phyloP scores from a whole-genome alignment of 805 yeast genomes.

The Tetrapisispora phaffii region DNA sequence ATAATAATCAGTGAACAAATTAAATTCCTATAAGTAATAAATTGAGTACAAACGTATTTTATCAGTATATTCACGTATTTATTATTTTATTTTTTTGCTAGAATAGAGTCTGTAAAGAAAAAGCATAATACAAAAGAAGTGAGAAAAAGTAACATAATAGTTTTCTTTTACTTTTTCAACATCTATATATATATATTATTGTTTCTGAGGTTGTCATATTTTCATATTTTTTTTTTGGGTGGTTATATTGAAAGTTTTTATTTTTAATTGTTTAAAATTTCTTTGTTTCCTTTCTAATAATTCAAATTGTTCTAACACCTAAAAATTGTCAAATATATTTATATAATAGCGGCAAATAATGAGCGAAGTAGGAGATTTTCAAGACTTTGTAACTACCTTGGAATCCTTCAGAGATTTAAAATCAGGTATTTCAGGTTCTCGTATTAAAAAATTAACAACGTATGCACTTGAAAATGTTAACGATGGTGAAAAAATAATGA shows the following conservation, averaged over 20 bases:
- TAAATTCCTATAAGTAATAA: too few species aligned
- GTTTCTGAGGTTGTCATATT: not conserved
- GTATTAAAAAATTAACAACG: constrained; percentile 78
- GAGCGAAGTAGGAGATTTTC: constrained; percentile 17
- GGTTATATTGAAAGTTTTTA: not conserved
- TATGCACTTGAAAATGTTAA: constrained; percentile 61
- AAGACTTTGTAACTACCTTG: constrained; percentile 33
- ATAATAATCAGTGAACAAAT: too few species aligned
- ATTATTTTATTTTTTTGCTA: too few species aligned
- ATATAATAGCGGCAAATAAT: constrained; percentile 1
- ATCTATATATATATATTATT: not conserved
- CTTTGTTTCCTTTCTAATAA: not conserved
- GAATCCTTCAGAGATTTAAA: constrained; percentile 43
- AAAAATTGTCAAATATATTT: too few species aligned
- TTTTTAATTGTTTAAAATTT: not conserved
- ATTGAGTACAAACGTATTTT: too few species aligned
- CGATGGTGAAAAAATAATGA: constrained; percentile 24
- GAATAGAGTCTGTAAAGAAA: too few species aligned
- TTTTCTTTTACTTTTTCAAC: not conserved
- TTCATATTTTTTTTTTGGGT: too few species aligned
- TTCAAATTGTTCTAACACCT: not conserved
- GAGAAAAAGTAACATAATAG: not conserved
- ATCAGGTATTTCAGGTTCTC: constrained; percentile 91
- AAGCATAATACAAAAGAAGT: too few species aligned
- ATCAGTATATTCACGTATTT: too few species aligned